These are phyloP conservation scores for Grigorovia transvaalensis DNA, from an alignment of 805 yeast genomes.

Conservation along the genomic window DNA sequence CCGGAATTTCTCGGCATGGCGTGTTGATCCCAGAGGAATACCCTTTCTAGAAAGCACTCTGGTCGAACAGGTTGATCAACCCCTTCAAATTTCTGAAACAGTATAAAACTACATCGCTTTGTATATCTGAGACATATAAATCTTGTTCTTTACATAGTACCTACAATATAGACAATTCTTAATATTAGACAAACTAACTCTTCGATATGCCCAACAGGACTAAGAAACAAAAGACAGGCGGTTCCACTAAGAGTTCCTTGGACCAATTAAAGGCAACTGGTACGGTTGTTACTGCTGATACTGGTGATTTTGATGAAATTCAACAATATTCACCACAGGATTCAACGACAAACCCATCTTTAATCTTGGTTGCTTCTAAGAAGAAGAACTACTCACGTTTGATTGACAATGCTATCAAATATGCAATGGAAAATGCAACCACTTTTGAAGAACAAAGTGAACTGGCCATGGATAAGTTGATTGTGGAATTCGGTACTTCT, in stretches of 20 bases:
- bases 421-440: conserved; percentile 58
- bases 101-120: too few species aligned
- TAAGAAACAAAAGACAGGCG: conserved; percentile 31
- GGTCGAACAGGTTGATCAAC: too few species aligned
- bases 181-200: background rate
- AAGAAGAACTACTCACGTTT: conserved; percentile 80
- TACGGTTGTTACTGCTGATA: conserved; percentile 94
- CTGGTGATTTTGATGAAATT: conserved; percentile 97
- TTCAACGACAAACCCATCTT: conserved; percentile 97
- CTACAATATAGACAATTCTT: background rate
- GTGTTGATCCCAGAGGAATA: too few species aligned
- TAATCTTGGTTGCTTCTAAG: conserved; percentile 91
- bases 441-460: conserved; percentile 51
- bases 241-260: conserved; percentile 45
- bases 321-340: conserved; percentile 98
- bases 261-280: conserved; percentile 93
- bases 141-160: background rate
- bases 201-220: conserved; percentile 17
- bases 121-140: too few species aligned
- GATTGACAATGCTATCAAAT: conserved; percentile 83
- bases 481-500: conserved; percentile 93
- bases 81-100: too few species aligned
- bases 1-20: too few species aligned
- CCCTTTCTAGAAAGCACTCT: too few species aligned
- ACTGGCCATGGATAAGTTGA: conserved; percentile 79